These are phyloP conservation scores for Pyracantha coccinea DNA, from an alignment of 331 rosid species.

Conservation along the genomic window DNA sequence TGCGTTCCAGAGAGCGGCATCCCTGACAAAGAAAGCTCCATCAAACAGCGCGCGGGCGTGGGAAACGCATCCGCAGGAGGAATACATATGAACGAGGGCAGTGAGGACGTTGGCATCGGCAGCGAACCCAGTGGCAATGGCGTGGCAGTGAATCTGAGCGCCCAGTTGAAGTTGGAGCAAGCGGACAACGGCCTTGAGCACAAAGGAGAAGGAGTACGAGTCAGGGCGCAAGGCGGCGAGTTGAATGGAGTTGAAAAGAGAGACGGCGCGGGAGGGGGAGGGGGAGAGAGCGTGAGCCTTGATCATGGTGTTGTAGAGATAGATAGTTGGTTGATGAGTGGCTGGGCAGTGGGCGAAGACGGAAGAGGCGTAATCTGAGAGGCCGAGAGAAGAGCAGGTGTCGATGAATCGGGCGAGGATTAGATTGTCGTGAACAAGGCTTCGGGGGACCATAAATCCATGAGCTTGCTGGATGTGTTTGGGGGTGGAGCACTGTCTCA, in stretches of 20 bases:
- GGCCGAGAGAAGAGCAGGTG: slow-evolving; percentile 36
- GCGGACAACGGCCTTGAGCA: slow-evolving; percentile 39
- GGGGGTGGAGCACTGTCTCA: slow-evolving; percentile 9
- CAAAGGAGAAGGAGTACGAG: slow-evolving; percentile 54
- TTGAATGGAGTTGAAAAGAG: slow-evolving; percentile 25
- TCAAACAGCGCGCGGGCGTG: slow-evolving; percentile 52
- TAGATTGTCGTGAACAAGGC: slow-evolving; percentile 35
- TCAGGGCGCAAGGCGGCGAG: slow-evolving; percentile 31
- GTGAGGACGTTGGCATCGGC: slow-evolving; percentile 22
- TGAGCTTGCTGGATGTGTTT: slow-evolving; percentile 51
- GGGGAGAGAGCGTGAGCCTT: slow-evolving; percentile 26
- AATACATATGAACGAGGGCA: slow-evolving; percentile 52
- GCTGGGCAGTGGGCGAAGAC: slow-evolving; percentile 21
- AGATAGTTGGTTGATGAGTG: slow-evolving; percentile 17
- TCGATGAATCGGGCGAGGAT: slow-evolving; percentile 38
- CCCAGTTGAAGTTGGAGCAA: slow-evolving; percentile 16
- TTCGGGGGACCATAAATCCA: slow-evolving; percentile 28
- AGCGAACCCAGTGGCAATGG: slow-evolving; percentile 34
- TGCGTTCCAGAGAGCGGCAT: slow-evolving; percentile 41
- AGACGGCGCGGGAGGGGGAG: slow-evolving; percentile 28
- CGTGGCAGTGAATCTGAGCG: slow-evolving; percentile 41
- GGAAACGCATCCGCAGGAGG: slow-evolving; percentile 27
- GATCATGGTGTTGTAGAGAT: slow-evolving; percentile 38
- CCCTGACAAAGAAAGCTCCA: not conserved
- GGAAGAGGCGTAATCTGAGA: slow-evolving; percentile 31